Evolutionary conservation across 768 basidiomycete genomes (phyloP).

Genomic region (Auricularia heimuer): DNA sequence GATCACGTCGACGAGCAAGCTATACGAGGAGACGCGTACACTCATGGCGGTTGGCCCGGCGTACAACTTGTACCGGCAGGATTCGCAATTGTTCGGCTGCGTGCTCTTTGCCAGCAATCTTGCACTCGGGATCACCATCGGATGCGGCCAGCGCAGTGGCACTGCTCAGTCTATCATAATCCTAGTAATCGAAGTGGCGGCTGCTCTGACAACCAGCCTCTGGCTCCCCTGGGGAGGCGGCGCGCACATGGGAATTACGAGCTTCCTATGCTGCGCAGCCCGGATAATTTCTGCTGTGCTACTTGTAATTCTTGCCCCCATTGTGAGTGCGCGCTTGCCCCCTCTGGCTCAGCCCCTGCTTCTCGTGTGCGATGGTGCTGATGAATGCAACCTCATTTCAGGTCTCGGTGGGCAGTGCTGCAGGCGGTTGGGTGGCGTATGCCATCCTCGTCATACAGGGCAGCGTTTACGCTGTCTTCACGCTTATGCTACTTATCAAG

Average conservation of each 20-base stretch:
- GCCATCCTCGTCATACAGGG: conserved; percentile 74
- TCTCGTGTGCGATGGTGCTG: not conserved
- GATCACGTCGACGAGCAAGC: conserved; percentile 72
- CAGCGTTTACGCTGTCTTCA: conserved; percentile 75
- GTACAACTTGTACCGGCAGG: conserved; percentile 90
- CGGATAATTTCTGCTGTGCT: conserved; percentile 85
- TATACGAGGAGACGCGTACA: conserved; percentile 92
- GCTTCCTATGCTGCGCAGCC: conserved; percentile 86
- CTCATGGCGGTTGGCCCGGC: conserved; percentile 83
- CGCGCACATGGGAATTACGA: conserved; percentile 92
- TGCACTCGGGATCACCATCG: conserved; percentile 73
- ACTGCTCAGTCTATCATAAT: conserved; percentile 88
- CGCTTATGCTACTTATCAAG: conserved; percentile 77
- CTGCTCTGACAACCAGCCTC: conserved; percentile 80
- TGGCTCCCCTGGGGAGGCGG: conserved; percentile 97
- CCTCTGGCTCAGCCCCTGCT: not conserved
- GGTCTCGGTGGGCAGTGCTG: conserved; percentile 75
- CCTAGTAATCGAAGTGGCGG: conserved; percentile 76
- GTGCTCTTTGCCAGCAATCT: conserved; percentile 77
- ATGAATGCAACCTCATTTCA: conserved; percentile 23
- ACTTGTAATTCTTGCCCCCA: conserved; percentile 80
- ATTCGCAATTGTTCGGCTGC: conserved; percentile 80
- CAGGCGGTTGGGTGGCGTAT: conserved; percentile 90
- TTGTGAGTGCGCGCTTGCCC: conserved; percentile 41
- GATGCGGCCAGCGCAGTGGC: conserved; percentile 82